Conservation (phyloP, 306 rosid genomes). For the Prunus dulcis region DNA sequence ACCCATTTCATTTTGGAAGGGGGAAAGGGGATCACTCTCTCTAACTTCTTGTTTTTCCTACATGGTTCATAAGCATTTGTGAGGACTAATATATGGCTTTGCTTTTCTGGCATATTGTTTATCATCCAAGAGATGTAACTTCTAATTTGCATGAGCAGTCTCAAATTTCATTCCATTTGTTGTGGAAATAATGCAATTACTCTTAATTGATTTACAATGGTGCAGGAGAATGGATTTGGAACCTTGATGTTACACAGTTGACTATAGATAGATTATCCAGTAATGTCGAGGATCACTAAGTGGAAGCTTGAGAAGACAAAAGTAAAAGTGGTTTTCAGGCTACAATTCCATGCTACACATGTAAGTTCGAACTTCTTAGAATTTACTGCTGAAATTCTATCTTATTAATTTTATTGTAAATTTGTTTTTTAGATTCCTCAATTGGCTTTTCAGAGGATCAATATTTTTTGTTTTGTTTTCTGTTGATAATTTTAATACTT, state of each 20-base stretch:
- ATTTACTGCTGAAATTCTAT: background rate
- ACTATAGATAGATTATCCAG: constrained; percentile 34
- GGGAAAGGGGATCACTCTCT: background rate
- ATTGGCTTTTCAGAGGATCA: background rate
- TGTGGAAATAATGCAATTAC: background rate
- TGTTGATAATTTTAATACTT: background rate
- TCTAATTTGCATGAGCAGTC: background rate
- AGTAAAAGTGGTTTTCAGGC: constrained; percentile 97
- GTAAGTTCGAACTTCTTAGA: constrained; percentile 44
- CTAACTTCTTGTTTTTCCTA: background rate
- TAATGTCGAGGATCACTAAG: constrained; percentile 84
- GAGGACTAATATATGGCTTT: background rate
- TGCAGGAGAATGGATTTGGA: constrained; percentile 28
- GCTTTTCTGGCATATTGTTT: background rate
- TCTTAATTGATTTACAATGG: constrained; percentile 13
- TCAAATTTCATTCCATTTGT: background rate
- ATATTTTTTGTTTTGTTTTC: background rate
- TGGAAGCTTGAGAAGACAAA: constrained; percentile 98
- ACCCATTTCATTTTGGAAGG: constrained; percentile 4
- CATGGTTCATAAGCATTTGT: background rate
- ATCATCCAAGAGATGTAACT: constrained; percentile 3
- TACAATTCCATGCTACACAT: constrained; percentile 95
- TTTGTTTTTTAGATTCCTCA: constrained; percentile 19
- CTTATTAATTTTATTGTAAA: background rate
- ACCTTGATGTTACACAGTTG: constrained; percentile 30